phyloP scores from a whole-genome alignment of 2,329 filamentous ascomycete species.

The Aureobasidium sp. region DNA sequence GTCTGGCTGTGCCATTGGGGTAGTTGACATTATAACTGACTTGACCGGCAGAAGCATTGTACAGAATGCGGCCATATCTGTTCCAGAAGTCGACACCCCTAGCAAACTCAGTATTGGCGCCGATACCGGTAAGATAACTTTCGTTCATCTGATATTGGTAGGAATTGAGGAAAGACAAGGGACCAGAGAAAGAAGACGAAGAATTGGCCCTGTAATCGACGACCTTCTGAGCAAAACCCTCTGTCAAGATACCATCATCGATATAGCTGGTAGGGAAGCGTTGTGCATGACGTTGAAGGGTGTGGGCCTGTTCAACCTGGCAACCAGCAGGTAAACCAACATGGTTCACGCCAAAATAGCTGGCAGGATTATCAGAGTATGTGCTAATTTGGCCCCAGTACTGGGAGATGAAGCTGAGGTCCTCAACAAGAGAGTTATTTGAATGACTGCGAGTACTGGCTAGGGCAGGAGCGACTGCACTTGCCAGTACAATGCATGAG shows the following conservation, averaged over 20 bases:
- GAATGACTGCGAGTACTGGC: not conserved
- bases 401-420: constrained; percentile 28
- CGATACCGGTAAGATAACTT: constrained; percentile 37
- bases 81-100: constrained; percentile 47
- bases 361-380: constrained; percentile 39
- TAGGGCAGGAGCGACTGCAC: not conserved
- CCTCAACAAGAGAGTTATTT: constrained; percentile 11
- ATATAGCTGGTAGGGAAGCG: constrained; percentile 41
- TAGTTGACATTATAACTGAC: constrained; percentile 43
- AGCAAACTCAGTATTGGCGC: constrained; percentile 43
- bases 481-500: not conserved
- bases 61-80: constrained; percentile 46
- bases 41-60: constrained; percentile 41
- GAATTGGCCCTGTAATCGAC: constrained; percentile 35
- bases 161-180: constrained; percentile 45
- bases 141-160: constrained; percentile 42
- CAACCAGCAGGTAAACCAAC: constrained; percentile 46
- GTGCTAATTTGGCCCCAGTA: constrained; percentile 43
- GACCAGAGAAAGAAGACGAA: constrained; percentile 34
- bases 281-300: constrained; percentile 48
- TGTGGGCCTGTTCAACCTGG: constrained; percentile 47
- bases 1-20: constrained; percentile 38
- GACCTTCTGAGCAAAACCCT: constrained; percentile 42
- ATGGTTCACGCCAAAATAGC: constrained; percentile 40
- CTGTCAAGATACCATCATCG: constrained; percentile 44